Evolutionary conservation across 2,329 filamentous ascomycete genomes (phyloP), one percentile per base, ranked within the genome.

Genomic region (Mollisia scopiformis): DNA sequence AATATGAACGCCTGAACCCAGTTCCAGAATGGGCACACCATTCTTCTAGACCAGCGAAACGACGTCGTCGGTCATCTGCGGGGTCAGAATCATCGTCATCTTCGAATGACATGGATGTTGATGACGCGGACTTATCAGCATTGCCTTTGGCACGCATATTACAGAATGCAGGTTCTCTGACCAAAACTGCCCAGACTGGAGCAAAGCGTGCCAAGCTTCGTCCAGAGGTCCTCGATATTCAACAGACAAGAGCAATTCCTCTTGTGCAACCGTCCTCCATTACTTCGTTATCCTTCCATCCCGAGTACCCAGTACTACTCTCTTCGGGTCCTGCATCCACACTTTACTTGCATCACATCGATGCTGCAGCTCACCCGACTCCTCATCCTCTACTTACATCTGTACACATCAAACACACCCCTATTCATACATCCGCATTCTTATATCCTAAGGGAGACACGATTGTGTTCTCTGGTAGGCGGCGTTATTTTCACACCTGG

Each of bases 401-500:
- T 14, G 85, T 98, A 23, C 93, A 97, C 75, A 85, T 96, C 72
- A 89, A 88, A 71, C 85, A 86, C 65, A 94, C 93, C 0, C 91
- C 93, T n/a, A 83, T 99, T 56, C 87, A 89, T 61, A 92, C 90
- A 11, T 92, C 93, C 6, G 85, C 90, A 37, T 98, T 99, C 75
- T 81, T 93, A 59, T 85, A 83, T 27, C 86, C 89, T 4, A 78
- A 79, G 16, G 92, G 91, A 65, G 88, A 90, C 64, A 89, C 89
- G 69, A 90, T 99, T 67, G 91, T 97, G 75, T 91, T 97, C 62
- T 90, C 93, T 19, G 93, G 93, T 37, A 89, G 94, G 35, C 87
- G 95, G 53, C 88, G 88, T 65, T 98, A 93, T 79, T 97, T 98
- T 76, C 95, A 98, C 77, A 88, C 90, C 67, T 99, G 95, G 95